Percentiles rank a stretch among this genome's conserved stretches.
Evolutionary conservation across 2,329 filamentous ascomycete genomes (phyloP).

Genomic region (Aspergillus novofumigatus): DNA sequence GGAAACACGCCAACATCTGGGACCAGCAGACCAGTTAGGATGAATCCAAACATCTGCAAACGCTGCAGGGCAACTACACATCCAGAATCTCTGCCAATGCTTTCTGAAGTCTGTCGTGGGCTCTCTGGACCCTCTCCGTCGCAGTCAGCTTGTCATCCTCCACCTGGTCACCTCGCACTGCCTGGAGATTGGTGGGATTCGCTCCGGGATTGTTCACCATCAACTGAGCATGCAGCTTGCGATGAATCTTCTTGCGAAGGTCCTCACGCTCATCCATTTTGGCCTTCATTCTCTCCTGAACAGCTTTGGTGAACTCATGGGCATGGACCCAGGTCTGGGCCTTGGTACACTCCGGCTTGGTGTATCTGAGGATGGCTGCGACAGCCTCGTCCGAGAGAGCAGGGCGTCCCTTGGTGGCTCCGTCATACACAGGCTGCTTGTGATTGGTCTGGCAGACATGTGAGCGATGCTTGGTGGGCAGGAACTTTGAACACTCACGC

Average conservation of each 20-base stretch:
- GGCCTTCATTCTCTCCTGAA: slow-evolving; percentile 1
- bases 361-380: slow-evolving; percentile 13
- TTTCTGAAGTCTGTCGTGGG: slow-evolving; percentile 15
- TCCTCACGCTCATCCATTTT: slow-evolving; percentile 5
- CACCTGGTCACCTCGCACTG: not conserved
- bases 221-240: slow-evolving; percentile 5
- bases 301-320: slow-evolving; percentile 9
- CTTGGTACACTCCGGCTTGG: slow-evolving; percentile 14
- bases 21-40: not conserved
- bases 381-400: slow-evolving; percentile 15
- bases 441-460: not conserved
- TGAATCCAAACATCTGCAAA: not conserved
- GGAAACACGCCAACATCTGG: not conserved
- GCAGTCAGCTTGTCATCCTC: not conserved
- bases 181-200: not conserved
- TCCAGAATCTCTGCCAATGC: slow-evolving; percentile 2
- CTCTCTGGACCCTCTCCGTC: slow-evolving; percentile 7
- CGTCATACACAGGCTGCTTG: slow-evolving; percentile 4
- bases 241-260: slow-evolving; percentile 7
- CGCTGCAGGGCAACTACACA: not conserved
- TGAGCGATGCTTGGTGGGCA: not conserved
- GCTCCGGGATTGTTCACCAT: not conserved
- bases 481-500: not conserved
- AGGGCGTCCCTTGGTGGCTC: not conserved
- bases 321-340: slow-evolving; percentile 19